Conservation (phyloP, 805 yeast genomes). For the Metschnikowia vanudenii region DNA sequence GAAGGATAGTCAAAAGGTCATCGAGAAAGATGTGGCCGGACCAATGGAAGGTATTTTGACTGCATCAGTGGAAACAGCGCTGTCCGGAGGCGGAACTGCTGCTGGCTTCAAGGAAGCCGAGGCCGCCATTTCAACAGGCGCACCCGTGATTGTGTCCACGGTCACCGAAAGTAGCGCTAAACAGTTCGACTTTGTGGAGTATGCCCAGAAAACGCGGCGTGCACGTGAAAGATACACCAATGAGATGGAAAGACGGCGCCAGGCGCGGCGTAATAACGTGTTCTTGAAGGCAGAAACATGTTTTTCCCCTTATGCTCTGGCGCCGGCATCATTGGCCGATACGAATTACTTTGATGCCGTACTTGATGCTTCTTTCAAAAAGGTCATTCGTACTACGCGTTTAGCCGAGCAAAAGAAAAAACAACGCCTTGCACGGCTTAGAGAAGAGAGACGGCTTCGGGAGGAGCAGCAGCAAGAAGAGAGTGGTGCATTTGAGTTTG, state of each 20-base stretch:
- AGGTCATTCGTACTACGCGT: conserved; percentile 34
- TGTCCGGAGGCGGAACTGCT: no score
- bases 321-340: conserved; percentile 24
- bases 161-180: conserved; percentile 8
- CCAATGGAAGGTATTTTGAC: no score
- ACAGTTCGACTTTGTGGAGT: conserved; percentile 54
- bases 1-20: no score
- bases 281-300: conserved; percentile 39
- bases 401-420: conserved; percentile 21
- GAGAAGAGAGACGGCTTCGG: conserved; percentile 21
- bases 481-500: conserved; percentile 29
- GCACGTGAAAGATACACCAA: conserved; percentile 32
- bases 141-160: no score
- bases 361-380: conserved; percentile 30
- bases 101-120: no score
- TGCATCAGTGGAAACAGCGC: no score
- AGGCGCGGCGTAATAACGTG: conserved; percentile 28
- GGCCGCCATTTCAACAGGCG: no score
- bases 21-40: no score
- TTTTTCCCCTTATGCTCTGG: conserved; percentile 37
- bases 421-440: conserved; percentile 17
- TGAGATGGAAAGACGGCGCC: conserved; percentile 20
- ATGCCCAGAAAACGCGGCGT: conserved; percentile 49
- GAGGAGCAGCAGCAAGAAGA: conserved; percentile 32
- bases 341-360: conserved; percentile 22